Base-by-base conservation (phyloP, 345 rosid species). In the Toxicodendron radicans region DNA sequence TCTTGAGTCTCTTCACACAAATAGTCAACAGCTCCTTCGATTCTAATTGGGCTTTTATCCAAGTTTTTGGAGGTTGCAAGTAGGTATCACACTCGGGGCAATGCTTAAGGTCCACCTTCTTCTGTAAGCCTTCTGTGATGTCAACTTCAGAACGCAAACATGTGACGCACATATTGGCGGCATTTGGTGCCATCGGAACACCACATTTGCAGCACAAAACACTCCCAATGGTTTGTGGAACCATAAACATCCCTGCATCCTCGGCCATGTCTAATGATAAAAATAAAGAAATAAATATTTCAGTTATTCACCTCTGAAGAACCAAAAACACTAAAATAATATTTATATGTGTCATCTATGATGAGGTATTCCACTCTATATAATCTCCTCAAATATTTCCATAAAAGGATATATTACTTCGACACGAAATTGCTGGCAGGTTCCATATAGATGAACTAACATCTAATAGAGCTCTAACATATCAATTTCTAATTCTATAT, bases 121-220 rank as follows among this genome's bases (percentile, higher is more conserved):
- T 71, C 74, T 71, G 74, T 27, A 71, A 71, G 17, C 66, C 74
- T 45, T 71, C 74, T 16, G 74, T 71, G 38, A 71, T 71, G 52
- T 71, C 74, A 71, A 71, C 74, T 71, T 71, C 74, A 24, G 74
- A 71, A 24, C 74, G 74, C 74, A 71, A 59, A 58, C 74, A 71
- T 2, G 66, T 59, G 14, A 71, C 35, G 0, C 74, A 71, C 74
- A 71, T 71, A 45, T 71, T 71, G 56, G 74, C 74, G 17, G 74
- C 74, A 71, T 71, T 71, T 10, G 74, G 74, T 43, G 56, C 74
- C 74, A 71, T 71, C 4, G 74, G 66, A 10, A 71, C 46, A 71
- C 74, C 74, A 10, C 74, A 71, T 71, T 71, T 71, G 64, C 74
- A 71, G 66, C 74, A 71, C 57, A 71, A 61, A 71, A 71, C 74